A percentile compares a stretch with the other conserved stretches of the same genome.
phyloP scores from a whole-genome alignment of 495 filamentous ascomycete genomes.

The Penicillium maclennaniae region DNA sequence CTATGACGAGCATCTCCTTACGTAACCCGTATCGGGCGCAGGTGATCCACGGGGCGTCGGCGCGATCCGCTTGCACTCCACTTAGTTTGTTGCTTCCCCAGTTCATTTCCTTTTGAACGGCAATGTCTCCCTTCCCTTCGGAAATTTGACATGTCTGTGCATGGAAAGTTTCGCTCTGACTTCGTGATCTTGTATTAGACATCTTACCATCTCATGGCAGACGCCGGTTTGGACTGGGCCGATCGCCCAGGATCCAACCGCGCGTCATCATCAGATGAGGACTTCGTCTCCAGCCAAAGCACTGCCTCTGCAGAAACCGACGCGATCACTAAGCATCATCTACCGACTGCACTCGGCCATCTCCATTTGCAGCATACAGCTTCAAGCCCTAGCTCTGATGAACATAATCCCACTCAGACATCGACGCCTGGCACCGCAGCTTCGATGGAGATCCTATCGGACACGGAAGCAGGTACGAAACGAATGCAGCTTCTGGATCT shows the following conservation, averaged over 20 bases:
- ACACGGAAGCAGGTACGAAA: slow-evolving; percentile 11
- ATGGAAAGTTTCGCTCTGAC: background rate
- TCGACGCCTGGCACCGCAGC: slow-evolving; percentile 5
- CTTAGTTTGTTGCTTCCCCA: slow-evolving; percentile 18
- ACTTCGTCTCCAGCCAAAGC: slow-evolving; percentile 33
- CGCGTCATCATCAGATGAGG: slow-evolving; percentile 33
- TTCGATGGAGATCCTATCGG: slow-evolving; percentile 1
- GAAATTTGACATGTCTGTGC: background rate
- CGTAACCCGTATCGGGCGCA: slow-evolving; percentile 3
- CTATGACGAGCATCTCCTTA: slow-evolving; percentile 1
- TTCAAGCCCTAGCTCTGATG: slow-evolving; percentile 4
- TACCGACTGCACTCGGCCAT: slow-evolving; percentile 25
- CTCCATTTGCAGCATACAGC: slow-evolving; percentile 27
- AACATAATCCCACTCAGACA: slow-evolving; percentile 9
- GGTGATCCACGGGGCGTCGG: slow-evolving; percentile 13
- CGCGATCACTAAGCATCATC: background rate
- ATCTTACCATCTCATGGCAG: slow-evolving; percentile 13
- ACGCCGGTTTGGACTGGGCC: slow-evolving; percentile 17
- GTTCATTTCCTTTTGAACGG: slow-evolving; percentile 1
- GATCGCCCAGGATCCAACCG: slow-evolving; percentile 27
- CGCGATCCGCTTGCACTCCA: slow-evolving; percentile 18
- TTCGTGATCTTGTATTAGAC: slow-evolving; percentile 2
- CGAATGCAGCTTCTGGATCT: slow-evolving; percentile 68
- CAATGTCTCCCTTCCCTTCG: background rate
- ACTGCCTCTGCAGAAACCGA: slow-evolving; percentile 25